Evolutionary conservation across 495 filamentous ascomycete genomes (phyloP), one percentile per base, ranked within the genome.

Genomic region (Peziza echinospora): DNA sequence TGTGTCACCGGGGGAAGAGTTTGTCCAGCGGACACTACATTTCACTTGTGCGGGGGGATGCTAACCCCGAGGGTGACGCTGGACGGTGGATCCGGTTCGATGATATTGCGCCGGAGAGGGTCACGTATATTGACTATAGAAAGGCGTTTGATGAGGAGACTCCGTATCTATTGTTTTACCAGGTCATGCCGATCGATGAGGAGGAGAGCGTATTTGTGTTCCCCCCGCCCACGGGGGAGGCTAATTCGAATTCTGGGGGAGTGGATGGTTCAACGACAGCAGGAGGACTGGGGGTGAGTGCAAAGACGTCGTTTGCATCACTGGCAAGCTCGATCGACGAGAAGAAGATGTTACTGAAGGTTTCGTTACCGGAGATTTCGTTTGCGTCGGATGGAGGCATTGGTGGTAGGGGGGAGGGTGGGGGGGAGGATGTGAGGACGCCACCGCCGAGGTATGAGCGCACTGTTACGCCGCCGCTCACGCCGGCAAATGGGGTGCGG

Each of bases 1-100:
- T 97, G 21, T 94, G 89, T 55, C 89, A 97, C 60, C 74, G 84
- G 24, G 89, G 89, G 0, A 76, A 77, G 42, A 86, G 84, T 0
- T 70, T 92, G n/a, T 72, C 92, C 58, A 83, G 81, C 2, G 89
- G 89, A 0, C 89, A 97, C 54, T 97, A 97, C 54, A 72, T 94
- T 40, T 65, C 84, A 11, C 76, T 92, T 49, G 76, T 84, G 45
- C 74, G 85, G 10, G 77, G 80, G 0, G 72, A 76, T 45, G 65
- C 76, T 41, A 72, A 76, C 17, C 16, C n/a, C n/a, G n/a, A 19
- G 41, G 4, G n/a, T 3, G 41, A 43, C 22, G 16, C n/a, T 13
- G 41, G 41, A 21, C 68, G 73, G 51, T 97, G 89, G 89, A 75
- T 89, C 56, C 80, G 75, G 21, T 91, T 92, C 48, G 89, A 97